Conservation (phyloP, 176 grass and related monocot genomes). For the Puya raimondii region DNA sequence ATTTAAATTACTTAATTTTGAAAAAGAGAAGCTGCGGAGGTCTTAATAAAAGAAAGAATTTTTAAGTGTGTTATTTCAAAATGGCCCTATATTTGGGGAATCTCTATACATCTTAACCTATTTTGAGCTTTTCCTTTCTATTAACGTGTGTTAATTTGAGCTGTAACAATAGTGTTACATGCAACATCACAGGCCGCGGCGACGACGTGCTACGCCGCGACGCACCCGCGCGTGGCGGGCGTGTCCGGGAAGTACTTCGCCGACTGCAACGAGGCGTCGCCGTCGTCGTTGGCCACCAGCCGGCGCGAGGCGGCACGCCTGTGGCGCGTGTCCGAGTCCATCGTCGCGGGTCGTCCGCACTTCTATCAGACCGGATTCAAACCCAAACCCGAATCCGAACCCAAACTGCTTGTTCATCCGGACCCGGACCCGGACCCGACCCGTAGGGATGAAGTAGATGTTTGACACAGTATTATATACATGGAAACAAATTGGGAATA, state of each 20-base stretch:
- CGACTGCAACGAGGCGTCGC: conserved; percentile 92
- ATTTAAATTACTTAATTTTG: too few species aligned
- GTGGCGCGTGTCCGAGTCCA: conserved; percentile 49
- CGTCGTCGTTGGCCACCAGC: conserved; percentile 50
- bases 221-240: conserved; percentile 52
- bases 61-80: too few species aligned
- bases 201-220: conserved; percentile 90
- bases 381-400: neutral
- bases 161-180: neutral
- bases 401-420: neutral
- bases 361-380: neutral
- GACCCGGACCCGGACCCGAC: neutral
- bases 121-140: too few species aligned
- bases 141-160: neutral
- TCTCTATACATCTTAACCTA: too few species aligned
- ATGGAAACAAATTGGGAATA: too few species aligned
- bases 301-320: conserved; percentile 46
- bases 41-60: too few species aligned
- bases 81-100: too few species aligned
- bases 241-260: conserved; percentile 80
- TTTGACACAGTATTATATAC: too few species aligned
- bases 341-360: conserved; percentile 3
- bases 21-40: too few species aligned
- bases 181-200: conserved; percentile 59
- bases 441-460: too few species aligned